These are phyloP conservation scores for Penicillium brevicompactum DNA, from an alignment of 2,329 filamentous ascomycete species.

Conservation along the genomic window DNA sequence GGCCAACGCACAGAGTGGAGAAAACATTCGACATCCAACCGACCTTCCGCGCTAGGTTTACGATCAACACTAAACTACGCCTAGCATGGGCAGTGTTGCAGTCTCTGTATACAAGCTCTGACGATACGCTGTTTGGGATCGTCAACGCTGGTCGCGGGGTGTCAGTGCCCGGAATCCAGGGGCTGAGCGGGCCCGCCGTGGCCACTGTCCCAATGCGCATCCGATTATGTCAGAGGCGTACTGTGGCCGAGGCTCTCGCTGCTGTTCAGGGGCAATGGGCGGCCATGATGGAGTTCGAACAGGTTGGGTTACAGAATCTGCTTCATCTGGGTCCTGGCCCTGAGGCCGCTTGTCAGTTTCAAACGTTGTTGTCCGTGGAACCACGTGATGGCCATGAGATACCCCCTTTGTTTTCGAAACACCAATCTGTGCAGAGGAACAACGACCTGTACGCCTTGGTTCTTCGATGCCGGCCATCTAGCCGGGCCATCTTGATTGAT, in stretches of 20 bases:
- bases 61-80: slow-evolving; percentile 13
- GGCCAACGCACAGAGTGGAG: no score
- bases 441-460: slow-evolving; percentile 16
- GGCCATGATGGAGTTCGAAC: slow-evolving; percentile 11
- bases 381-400: slow-evolving; percentile 9
- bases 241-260: neutral
- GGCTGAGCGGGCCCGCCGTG: slow-evolving; percentile 13
- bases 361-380: slow-evolving; percentile 19
- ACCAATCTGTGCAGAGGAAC: neutral
- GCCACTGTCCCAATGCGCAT: slow-evolving; percentile 9
- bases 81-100: slow-evolving; percentile 17
- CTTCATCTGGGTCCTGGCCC: slow-evolving; percentile 17
- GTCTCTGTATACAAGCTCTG: slow-evolving; percentile 9
- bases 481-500: no score
- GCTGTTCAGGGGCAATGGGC: slow-evolving; percentile 13
- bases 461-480: slow-evolving; percentile 5
- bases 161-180: slow-evolving; percentile 7
- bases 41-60: neutral
- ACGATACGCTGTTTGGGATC: slow-evolving; percentile 14
- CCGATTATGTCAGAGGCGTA: neutral
- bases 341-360: slow-evolving; percentile 20
- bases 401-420: slow-evolving; percentile 8
- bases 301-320: slow-evolving; percentile 20
- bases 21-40: neutral
- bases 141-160: slow-evolving; percentile 12